Base-by-base conservation (phyloP, 495 filamentous ascomycete species). In the Rhypophila decipiens region DNA sequence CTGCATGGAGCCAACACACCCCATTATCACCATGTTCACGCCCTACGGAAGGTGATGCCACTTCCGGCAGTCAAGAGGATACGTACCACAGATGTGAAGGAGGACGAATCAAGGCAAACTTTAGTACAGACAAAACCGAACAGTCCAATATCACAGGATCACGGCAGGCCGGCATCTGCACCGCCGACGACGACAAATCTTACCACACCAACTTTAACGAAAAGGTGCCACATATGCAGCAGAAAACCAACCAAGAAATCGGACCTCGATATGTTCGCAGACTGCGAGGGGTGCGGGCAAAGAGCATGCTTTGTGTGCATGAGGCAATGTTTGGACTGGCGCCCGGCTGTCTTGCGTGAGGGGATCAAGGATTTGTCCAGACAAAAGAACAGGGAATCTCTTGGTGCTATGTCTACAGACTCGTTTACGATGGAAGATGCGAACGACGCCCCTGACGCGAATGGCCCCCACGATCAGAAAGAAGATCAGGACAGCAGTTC, bases 281-380 rank as follows among this genome's bases (percentile, higher is more conserved):
- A 73, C 46, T 75, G 72, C 45, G 57, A 64, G 44, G 71, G 66
- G 5, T 75, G 72, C 46, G 65, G 66, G n/a, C 62, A 69, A 27
- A 59, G 71, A 1, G 67, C 71, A 0, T 75, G 72, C 42, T 74
- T 63, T 50, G 55, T 75, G 23, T 75, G 72, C 57, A 65, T 75
- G 13, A 57, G 72, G 5, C 64, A 71, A 45, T 75, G 72, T 42
- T 63, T 65, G 20, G 67, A 64, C 18, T 73, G 67, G 67, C 44
- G 58, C 2, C 50, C 55, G 1, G 15, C 33, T n/a, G n/a, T 17
- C 36, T 9, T n/a, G n/a, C n/a, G n/a, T n/a, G n/a, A 40, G 40
- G 44, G n/a, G 29, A 7, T 33, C 29, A 33, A 33, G 7, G 29
- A 13, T 33, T 7, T 7, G 29, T 33, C 29, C 13, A 7, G 29